Base-by-base conservation (phyloP, 2,329 filamentous ascomycete species). In the Aspergillus tamarii region DNA sequence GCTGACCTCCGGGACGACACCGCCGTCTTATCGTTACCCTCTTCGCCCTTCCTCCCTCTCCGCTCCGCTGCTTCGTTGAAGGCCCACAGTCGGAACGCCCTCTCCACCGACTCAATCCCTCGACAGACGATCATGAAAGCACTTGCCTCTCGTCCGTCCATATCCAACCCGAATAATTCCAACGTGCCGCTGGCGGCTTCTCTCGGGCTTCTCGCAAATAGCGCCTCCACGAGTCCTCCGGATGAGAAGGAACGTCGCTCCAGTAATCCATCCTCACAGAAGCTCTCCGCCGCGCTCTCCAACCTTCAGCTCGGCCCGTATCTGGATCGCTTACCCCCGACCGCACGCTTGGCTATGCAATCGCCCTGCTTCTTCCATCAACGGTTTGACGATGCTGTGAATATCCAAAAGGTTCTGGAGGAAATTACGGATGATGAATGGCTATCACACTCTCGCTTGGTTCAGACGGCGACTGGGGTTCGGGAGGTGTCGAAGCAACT, bases 311-410 rank as follows among this genome's bases (percentile, higher is more conserved):
- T 83, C 39, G 69, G 77, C 12, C 66, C 69, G 5, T 75, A 77
- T 76, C 65, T 83, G 70, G 75, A 85, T 72, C 67, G 83, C 71
- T 74, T 77, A 16, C 75, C 80, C 59, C 79, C 75, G 21, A 76
- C 80, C 19, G 76, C 80, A 9, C 76, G 85, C 19, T 84, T 94
- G 69, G 86, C 90, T 11, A 82, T 98, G 59, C 90, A 94, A 71
- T 97, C 94, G 52, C 95, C 95, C 16, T 99, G 95, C 82, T 99
- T 96, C 81, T 98, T 97, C 82, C 95, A 99, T 81, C 92, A 96
- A 80, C 89, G 94, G 66, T 99, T 99, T 74, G 95, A 97, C 72
- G 93, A 97, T 76, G 92, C 94, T 10, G 93, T 99, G 71, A 93
- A 99, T 77, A 93, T 98, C 64, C 91, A 95, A 70, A 95, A 91